Conservation (phyloP, 164 flowering plant species). For the Annona squamosa region DNA sequence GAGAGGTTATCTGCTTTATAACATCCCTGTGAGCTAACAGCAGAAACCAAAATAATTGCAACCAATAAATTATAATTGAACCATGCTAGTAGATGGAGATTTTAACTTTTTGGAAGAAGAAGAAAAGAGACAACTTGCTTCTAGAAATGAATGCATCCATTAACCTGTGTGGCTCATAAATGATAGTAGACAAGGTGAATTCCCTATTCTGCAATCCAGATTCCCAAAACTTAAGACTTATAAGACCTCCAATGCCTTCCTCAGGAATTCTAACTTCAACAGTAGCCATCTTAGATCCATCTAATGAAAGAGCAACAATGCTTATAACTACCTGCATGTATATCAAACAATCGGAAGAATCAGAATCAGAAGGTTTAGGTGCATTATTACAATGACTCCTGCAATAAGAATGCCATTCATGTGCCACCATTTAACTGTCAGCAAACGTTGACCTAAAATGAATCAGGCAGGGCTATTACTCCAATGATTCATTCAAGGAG, state of each 20-base stretch:
- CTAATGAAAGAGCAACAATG: conserved; percentile 57
- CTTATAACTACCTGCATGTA: conserved; percentile 60
- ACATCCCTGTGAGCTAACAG: too few species aligned
- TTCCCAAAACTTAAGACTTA: conserved; percentile 82
- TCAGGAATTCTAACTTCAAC: conserved; percentile 74
- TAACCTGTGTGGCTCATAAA: conserved; percentile 98
- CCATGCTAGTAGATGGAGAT: neutral
- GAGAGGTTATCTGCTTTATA: too few species aligned
- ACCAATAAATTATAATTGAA: neutral
- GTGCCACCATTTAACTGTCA: neutral
- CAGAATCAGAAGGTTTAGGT: neutral
- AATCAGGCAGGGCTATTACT: neutral
- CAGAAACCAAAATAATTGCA: too few species aligned
- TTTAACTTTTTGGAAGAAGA: neutral
- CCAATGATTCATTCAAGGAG: neutral
- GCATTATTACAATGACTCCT: neutral
- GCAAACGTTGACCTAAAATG: neutral
- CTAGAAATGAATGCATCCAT: neutral
- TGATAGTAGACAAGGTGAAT: conserved; percentile 63
- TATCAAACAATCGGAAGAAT: conserved; percentile 1
- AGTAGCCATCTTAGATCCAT: conserved; percentile 79
- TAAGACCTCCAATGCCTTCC: conserved; percentile 80
- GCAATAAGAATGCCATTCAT: neutral
- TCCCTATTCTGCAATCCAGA: conserved; percentile 36
- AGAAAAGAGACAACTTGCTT: neutral